Evolutionary conservation across 768 basidiomycete genomes (phyloP).

Genomic region (Trametes punicea): DNA sequence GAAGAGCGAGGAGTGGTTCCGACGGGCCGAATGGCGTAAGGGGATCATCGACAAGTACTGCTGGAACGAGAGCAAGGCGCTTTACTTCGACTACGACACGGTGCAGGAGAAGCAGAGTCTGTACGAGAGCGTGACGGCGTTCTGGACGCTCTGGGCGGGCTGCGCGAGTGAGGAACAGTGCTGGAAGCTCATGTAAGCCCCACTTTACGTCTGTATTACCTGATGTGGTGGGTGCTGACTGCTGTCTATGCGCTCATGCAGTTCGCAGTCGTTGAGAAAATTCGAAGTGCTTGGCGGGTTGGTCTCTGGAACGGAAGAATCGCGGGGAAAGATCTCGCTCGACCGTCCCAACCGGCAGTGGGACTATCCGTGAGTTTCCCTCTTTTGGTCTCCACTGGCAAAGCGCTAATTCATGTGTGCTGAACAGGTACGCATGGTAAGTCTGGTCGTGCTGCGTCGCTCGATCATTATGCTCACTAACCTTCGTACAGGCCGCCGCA

Average conservation of each 20-base stretch:
- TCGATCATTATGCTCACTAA: not conserved
- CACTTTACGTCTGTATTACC: no score
- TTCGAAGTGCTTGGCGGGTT: constrained; percentile 96
- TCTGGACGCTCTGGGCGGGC: constrained; percentile 97
- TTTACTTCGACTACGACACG: constrained; percentile 98
- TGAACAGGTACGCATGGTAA: constrained; percentile 66
- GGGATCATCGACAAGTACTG: constrained; percentile 89
- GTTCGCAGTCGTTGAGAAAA: constrained; percentile 84
- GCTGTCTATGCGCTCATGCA: constrained; percentile 31
- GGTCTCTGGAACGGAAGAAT: constrained; percentile 95
- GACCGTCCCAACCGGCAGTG: constrained; percentile 98
- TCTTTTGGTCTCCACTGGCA: not conserved
- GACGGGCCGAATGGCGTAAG: constrained; percentile 79
- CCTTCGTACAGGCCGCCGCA: constrained; percentile 74
- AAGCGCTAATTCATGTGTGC: constrained; percentile 14
- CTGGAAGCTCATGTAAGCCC: constrained; percentile 89
- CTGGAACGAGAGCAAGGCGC: constrained; percentile 93
- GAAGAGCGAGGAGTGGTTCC: constrained; percentile 89
- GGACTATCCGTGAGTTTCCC: constrained; percentile 83
- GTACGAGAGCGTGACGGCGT: constrained; percentile 95
- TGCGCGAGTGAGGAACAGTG: constrained; percentile 96
- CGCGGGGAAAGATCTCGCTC: constrained; percentile 90
- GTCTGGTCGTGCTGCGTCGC: no score
- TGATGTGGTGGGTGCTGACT: constrained; percentile 9
- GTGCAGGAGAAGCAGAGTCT: constrained; percentile 85